Evolutionary conservation across 2,329 filamentous ascomycete genomes (phyloP), one percentile per base, ranked within the genome.

Genomic region (Fusarium brevicatenulatum): DNA sequence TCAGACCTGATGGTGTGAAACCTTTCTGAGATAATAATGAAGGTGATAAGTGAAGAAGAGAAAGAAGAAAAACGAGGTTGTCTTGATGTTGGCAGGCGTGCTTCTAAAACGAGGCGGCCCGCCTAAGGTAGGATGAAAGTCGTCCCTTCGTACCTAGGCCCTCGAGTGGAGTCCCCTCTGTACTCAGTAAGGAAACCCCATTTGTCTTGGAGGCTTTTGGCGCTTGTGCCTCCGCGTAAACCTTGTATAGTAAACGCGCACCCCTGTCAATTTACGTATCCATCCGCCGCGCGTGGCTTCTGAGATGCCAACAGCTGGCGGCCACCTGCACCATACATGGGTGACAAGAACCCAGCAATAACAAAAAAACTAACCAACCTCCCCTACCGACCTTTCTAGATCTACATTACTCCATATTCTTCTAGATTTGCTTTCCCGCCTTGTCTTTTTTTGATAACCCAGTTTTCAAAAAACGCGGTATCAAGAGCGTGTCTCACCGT

Each of bases 201-300:
- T 69, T 68, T 64, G 54, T 71, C 60, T 72, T 68, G 39, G 62
- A 58, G 34, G 30, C 49, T 37, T 64, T 67, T 28, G 63, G 67
- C 71, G 70, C 70, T 70, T 73, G 59, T 66, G 58, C 76, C 76
- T 78, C 77, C 76, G 73, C 77, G 77, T 76, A 81, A 81, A 81
- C 77, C 78, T 69, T 69, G 66, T 57, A 30, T 39, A n/a, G 50
- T 54, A 65, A 71, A 75, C 80, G 80, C 76, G 68, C 72, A 52
- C 66, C 66, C 69, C 75, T 70, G 66, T 66, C 69, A 66, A 66
- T 63, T 63, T 65, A 63, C 46, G 62, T 53, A 65, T 63, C 50
- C 34, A 40, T 37, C 50, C 46, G 39, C 58, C 46, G 46, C 58
- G 58, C 68, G 58, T 69, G 58, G 65, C 66, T 68, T 49, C 44